Evolutionary conservation across 352 stramenopile genomes (phyloP).

Genomic region (Phytophthora tentaculata): DNA sequence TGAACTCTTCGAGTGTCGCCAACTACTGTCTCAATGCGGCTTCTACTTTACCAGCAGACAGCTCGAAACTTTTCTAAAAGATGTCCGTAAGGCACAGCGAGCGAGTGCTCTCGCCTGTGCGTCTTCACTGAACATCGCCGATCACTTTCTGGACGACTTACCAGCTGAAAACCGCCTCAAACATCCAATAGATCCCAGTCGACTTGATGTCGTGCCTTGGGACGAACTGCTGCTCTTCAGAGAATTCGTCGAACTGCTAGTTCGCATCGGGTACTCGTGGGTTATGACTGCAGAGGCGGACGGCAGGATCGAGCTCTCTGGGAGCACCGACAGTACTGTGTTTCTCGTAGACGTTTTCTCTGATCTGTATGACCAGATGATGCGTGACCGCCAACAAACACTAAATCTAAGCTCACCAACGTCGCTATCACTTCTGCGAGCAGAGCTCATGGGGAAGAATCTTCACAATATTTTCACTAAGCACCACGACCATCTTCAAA

Average conservation of each 20-base stretch:
- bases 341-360: slow-evolving; percentile 51
- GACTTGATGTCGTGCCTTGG: slow-evolving; percentile 41
- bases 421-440: slow-evolving; percentile 33
- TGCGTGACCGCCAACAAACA: slow-evolving; percentile 34
- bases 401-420: slow-evolving; percentile 16
- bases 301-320: slow-evolving; percentile 17
- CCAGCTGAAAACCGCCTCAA: slow-evolving; percentile 28
- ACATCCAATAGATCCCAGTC: slow-evolving; percentile 25
- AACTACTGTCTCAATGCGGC: slow-evolving; percentile 51
- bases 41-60: slow-evolving; percentile 48
- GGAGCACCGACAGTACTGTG: slow-evolving; percentile 8
- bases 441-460: slow-evolving; percentile 48
- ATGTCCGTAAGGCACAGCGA: slow-evolving; percentile 49
- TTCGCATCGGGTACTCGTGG: slow-evolving; percentile 51
- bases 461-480: slow-evolving; percentile 51
- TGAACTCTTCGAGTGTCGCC: slow-evolving; percentile 58
- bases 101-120: slow-evolving; percentile 29
- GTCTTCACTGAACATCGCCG: slow-evolving; percentile 16
- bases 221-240: slow-evolving; percentile 57
- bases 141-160: slow-evolving; percentile 24
- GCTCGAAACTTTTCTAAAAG: slow-evolving; percentile 44
- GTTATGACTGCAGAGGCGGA: slow-evolving; percentile 21
- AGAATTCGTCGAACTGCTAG: slow-evolving; percentile 75
- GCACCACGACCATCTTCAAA: slow-evolving; percentile 42
- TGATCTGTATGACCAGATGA: slow-evolving; percentile 53